Conservation (phyloP, 306 rosid genomes). For the Begonia fuchsioides region DNA sequence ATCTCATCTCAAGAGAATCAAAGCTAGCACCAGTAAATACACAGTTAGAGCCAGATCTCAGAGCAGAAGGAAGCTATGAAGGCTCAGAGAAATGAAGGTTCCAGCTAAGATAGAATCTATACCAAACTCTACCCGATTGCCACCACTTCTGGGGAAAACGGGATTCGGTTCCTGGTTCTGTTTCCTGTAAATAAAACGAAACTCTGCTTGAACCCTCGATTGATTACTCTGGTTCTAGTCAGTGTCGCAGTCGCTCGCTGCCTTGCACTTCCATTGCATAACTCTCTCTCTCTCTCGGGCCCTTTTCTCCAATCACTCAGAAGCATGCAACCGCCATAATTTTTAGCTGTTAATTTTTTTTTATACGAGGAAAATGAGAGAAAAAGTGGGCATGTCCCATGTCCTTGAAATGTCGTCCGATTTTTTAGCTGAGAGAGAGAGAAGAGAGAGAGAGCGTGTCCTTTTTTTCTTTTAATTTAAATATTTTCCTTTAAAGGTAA, state of each 20-base stretch:
- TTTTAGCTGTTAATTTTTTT: slow-evolving; percentile 40
- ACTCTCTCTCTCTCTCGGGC: slow-evolving; percentile 10
- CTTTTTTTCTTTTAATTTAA: not conserved
- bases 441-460: not conserved
- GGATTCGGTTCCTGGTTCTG: slow-evolving; percentile 14
- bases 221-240: no score
- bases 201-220: no score
- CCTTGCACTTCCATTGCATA: no score
- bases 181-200: slow-evolving; percentile 31
- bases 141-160: slow-evolving; percentile 3
- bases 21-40: slow-evolving; percentile 15
- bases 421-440: no score
- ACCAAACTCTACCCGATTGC: slow-evolving; percentile 3
- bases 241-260: no score
- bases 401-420: no score
- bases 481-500: no score
- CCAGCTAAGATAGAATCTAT: slow-evolving; percentile 2
- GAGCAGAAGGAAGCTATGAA: slow-evolving; percentile 10
- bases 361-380: slow-evolving; percentile 17
- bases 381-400: not conserved
- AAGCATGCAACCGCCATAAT: slow-evolving; percentile 67
- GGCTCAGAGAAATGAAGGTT: slow-evolving; percentile 15
- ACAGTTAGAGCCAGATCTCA: slow-evolving; percentile 43
- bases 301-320: slow-evolving; percentile 50
- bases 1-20: slow-evolving; percentile 33